phyloP scores from a whole-genome alignment of 1,284 basidiomycete species.

The Cryptococcus sp. region DNA sequence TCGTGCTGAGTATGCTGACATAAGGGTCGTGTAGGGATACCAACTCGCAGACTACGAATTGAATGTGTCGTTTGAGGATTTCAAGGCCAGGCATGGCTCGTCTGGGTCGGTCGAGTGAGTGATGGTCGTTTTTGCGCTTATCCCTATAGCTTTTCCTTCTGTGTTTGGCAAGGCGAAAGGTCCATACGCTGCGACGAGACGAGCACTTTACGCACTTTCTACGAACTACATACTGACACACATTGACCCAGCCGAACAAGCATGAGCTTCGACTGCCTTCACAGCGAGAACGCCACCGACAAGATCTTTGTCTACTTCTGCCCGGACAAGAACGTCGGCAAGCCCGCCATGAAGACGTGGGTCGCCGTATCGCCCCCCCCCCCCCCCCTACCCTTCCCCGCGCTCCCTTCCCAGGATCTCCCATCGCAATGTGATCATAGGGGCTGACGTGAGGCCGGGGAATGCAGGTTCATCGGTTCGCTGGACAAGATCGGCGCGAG shows the following conservation, averaged over 20 bases:
- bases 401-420: background rate
- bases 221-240: background rate
- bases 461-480: slow-evolving; percentile 72
- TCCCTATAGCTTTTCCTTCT: too few relatives aligned
- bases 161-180: too few relatives aligned
- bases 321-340: slow-evolving; percentile 85
- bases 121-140: too few relatives aligned
- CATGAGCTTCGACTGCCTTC: slow-evolving; percentile 82
- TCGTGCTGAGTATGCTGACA: background rate
- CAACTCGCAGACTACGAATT: slow-evolving; percentile 50
- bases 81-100: slow-evolving; percentile 39
- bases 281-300: slow-evolving; percentile 63
- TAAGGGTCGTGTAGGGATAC: slow-evolving; percentile 50
- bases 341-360: slow-evolving; percentile 93
- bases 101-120: slow-evolving; percentile 46
- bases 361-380: slow-evolving; percentile 47
- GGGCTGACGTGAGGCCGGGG: background rate
- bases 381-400: too few relatives aligned
- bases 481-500: slow-evolving; percentile 86
- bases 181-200: too few relatives aligned
- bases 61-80: slow-evolving; percentile 49
- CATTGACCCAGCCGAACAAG: slow-evolving; percentile 68
- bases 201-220: too few relatives aligned
- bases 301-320: slow-evolving; percentile 94
- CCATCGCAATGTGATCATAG: background rate